Percentiles rank a stretch among this genome's conserved stretches.
Conservation (phyloP, 2,329 filamentous ascomycete species). For the Calonectria ilicicola region DNA sequence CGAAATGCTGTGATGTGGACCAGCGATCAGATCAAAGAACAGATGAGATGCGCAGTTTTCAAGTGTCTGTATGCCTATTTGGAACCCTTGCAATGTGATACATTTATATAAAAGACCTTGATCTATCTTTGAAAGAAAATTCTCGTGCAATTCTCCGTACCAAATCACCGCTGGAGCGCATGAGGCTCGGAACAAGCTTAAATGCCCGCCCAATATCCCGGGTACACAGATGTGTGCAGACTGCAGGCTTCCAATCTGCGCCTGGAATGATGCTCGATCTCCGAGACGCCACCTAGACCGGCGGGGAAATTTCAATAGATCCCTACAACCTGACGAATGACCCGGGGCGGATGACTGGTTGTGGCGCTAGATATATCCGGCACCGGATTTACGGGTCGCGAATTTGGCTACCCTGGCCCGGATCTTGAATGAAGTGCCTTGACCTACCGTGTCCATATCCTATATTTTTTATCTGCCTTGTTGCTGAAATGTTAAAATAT, state of each 20-base stretch:
- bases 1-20: background rate
- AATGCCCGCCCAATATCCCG: background rate
- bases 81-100: background rate
- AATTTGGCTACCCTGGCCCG: background rate
- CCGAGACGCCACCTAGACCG: background rate
- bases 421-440: too few species aligned
- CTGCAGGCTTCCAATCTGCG: background rate
- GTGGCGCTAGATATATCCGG: constrained; percentile 8
- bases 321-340: background rate
- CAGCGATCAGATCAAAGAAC: background rate
- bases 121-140: background rate
- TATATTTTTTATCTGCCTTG: too few species aligned
- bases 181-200: constrained; percentile 1
- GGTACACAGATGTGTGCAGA: background rate
- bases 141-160: background rate
- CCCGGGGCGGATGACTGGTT: background rate
- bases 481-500: too few species aligned
- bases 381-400: background rate
- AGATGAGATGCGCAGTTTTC: background rate
- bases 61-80: background rate
- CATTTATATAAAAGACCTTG: background rate
- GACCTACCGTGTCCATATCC: too few species aligned
- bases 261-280: background rate
- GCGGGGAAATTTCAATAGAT: background rate
- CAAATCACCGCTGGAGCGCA: background rate